Conservation (phyloP, 2,329 filamentous ascomycete species). For the Epichloe hybrida region DNA sequence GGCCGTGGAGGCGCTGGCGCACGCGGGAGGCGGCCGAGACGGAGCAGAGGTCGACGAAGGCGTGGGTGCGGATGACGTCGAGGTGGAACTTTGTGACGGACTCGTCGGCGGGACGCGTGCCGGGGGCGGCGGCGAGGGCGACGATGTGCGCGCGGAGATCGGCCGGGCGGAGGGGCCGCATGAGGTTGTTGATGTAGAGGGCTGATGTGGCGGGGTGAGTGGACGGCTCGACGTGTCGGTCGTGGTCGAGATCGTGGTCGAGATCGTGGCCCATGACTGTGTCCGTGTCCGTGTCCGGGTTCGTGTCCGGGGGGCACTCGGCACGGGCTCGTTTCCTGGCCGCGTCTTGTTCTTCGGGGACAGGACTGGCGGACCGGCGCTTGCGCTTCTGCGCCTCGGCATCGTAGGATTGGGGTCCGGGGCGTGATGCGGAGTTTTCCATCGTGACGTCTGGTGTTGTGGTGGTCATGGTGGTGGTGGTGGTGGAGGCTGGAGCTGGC, state of each 20-base stretch:
- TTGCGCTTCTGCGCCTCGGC: slow-evolving; percentile 50
- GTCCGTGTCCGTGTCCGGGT: background rate
- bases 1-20: slow-evolving; percentile 61
- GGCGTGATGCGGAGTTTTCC: background rate
- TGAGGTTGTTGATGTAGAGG: slow-evolving; percentile 81
- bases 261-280: slow-evolving; percentile 18
- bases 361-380: slow-evolving; percentile 49
- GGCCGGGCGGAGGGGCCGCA: slow-evolving; percentile 65
- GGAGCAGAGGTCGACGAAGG: slow-evolving; percentile 61
- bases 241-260: slow-evolving; percentile 20
- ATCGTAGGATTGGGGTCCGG: background rate
- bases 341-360: slow-evolving; percentile 38
- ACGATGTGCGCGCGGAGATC: slow-evolving; percentile 56
- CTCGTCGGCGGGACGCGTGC: slow-evolving; percentile 36
- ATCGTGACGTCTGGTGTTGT: background rate
- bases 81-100: slow-evolving; percentile 58
- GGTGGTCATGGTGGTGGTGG: background rate
- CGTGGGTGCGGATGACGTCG: slow-evolving; percentile 77
- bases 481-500: background rate
- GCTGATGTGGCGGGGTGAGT: slow-evolving; percentile 61
- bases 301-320: background rate
- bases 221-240: slow-evolving; percentile 36
- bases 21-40: slow-evolving; percentile 62
- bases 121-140: slow-evolving; percentile 51
- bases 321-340: slow-evolving; percentile 42